phyloP scores from a whole-genome alignment of 83 land plant genomes.

The Diphasiastrum complanatum region DNA sequence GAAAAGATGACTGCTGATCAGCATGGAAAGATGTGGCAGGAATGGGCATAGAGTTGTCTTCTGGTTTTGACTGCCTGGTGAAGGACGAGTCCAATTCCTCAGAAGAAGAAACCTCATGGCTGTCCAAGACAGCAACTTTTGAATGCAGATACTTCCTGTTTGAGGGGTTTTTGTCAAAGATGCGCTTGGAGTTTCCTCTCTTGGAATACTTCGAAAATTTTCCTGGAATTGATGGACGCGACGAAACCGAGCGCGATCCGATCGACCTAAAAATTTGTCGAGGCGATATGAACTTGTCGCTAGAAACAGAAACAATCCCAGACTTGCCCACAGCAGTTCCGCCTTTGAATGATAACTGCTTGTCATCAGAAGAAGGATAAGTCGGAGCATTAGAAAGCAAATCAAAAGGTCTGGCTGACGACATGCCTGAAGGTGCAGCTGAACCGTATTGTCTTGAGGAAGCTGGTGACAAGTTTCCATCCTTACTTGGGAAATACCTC shows the following conservation, averaged over 20 bases:
- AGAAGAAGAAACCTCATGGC: not conserved
- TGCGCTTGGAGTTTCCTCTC: not conserved
- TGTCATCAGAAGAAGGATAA: too few relatives aligned
- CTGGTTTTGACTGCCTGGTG: not conserved
- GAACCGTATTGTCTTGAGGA: too few relatives aligned
- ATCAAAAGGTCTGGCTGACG: too few relatives aligned
- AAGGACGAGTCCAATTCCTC: not conserved
- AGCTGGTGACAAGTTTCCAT: too few relatives aligned
- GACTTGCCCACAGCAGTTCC: too few relatives aligned
- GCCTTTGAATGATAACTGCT: too few relatives aligned
- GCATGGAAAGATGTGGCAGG: too few relatives aligned
- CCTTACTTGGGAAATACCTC: too few relatives aligned
- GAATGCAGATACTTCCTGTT: not conserved
- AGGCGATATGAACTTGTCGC: too few relatives aligned
- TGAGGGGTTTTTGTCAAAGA: not conserved
- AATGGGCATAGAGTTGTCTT: not conserved
- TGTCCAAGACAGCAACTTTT: not conserved
- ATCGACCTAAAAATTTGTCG: not conserved
- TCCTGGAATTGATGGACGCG: not conserved
- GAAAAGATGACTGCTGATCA: not conserved
- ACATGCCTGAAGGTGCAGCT: too few relatives aligned
- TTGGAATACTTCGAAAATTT: not conserved
- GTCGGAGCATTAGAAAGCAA: too few relatives aligned
- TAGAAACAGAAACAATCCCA: too few relatives aligned
- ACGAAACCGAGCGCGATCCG: not conserved